Evolutionary conservation across 2,329 filamentous ascomycete genomes (phyloP), one percentile per base, ranked within the genome.

Genomic region (Aspergillus brasiliensis): DNA sequence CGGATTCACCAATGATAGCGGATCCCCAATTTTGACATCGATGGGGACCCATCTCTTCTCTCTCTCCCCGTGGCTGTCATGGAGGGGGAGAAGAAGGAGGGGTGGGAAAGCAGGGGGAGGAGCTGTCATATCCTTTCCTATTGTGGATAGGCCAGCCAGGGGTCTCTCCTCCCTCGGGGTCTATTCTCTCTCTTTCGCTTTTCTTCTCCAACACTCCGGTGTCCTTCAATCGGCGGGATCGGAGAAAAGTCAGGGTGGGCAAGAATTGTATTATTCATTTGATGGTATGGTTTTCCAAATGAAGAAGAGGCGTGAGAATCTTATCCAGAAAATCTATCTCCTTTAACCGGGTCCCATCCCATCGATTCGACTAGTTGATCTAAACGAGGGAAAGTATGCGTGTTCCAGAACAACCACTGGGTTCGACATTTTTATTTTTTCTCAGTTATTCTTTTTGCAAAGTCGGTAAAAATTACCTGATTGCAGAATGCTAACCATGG

Each of bases 61-160:
- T n/a, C 21, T 23, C 19, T 13, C 31, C 13, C 37, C 23, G 52
- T 55, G 52, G 52, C 52, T 55, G 52, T 46, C 52, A 55, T 44
- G 40, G 40, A 19, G 11, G 40, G 40, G 10, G 31, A 31, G 10
- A 13, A 31, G 28, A 13, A 11, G 11, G 28, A 11, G 1, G 10
- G 4, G 31, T 34, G 31, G 13, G 11, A 11, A 34, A 34, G 31
- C 13, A 31, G 31, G 31, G 31, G n/a, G n/a, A 38, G 34, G 21
- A 55, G 21, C 52, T 55, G 52, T 55, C 52, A 55, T 55, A 55
- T 55, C 52, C 40, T 55, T 55, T 46, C 40, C 52, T 25, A 21
- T 55, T 55, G 25, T 21, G 52, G 52, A 40, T 31, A 49, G 46
- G n/a, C 46, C 25, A 49, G 46, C 46, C 46, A 49, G 46, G 46